Conservation (phyloP, 2,329 filamentous ascomycete species). For the Pestalotiopsis sp. region DNA sequence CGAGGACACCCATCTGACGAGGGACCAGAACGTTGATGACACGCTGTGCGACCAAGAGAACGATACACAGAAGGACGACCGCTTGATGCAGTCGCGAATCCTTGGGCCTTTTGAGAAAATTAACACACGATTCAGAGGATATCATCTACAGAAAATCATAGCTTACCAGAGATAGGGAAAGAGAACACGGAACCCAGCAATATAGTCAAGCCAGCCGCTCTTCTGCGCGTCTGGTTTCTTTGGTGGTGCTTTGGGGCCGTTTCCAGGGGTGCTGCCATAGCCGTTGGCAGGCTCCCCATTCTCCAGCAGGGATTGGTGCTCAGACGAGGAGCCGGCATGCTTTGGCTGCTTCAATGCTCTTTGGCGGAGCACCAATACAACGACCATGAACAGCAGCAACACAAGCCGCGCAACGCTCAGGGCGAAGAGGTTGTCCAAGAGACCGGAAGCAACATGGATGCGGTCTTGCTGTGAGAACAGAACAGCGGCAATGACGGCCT, state of each 20-base stretch:
- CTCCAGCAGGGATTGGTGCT: conserved; percentile 39
- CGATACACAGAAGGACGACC: conserved; percentile 39
- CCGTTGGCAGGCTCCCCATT: conserved; percentile 34
- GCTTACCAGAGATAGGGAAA: conserved; percentile 45
- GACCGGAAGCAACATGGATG: conserved; percentile 27
- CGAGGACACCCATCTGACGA: conserved; percentile 39
- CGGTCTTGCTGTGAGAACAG: conserved; percentile 29
- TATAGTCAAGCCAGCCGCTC: conserved; percentile 42
- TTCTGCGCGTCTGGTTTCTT: conserved; percentile 10
- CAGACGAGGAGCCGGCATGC: conserved; percentile 29
- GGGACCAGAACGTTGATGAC: conserved; percentile 44
- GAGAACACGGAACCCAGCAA: conserved; percentile 43
- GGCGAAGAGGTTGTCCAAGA: conserved; percentile 31
- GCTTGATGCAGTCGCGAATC: conserved; percentile 40
- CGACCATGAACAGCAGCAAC: conserved; percentile 36
- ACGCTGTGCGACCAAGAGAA: conserved; percentile 42
- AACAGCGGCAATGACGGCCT: conserved; percentile 36
- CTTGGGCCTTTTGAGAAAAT: conserved; percentile 28
- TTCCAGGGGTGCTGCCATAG: conserved; percentile 25
- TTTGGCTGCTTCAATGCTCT: conserved; percentile 30
- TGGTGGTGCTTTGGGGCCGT: conserved; percentile 10
- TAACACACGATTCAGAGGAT: conserved; percentile 28
- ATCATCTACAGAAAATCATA: not conserved
- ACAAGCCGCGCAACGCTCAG: conserved; percentile 33
- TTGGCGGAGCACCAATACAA: conserved; percentile 29